A percentile compares a stretch with the other conserved stretches of the same genome.
phyloP scores from a whole-genome alignment of 208 protist genomes.

The Lotmaria passim region DNA sequence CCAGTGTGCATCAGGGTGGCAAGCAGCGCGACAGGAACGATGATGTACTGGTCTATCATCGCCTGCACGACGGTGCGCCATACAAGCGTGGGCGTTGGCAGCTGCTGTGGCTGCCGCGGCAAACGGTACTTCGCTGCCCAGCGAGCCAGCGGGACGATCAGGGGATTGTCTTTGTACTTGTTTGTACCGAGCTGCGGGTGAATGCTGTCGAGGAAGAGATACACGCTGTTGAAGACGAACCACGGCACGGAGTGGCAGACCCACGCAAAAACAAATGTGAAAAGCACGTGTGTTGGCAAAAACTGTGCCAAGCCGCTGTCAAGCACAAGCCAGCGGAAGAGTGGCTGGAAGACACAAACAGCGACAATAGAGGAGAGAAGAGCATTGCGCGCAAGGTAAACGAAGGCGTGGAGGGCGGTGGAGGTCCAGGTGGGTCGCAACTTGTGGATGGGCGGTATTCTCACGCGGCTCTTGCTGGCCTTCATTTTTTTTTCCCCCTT shows the following conservation, averaged over 20 bases:
- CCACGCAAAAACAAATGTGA: constrained; percentile 38
- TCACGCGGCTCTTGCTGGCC: constrained; percentile 8
- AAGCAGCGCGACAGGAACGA: constrained; percentile 29
- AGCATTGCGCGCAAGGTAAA: constrained; percentile 42
- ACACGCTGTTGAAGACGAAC: constrained; percentile 47
- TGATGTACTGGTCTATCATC: constrained; percentile 38
- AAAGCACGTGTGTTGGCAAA: constrained; percentile 23
- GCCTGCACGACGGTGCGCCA: constrained; percentile 26
- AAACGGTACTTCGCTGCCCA: constrained; percentile 43
- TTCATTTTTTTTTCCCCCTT: constrained; percentile 1
- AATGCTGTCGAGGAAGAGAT: constrained; percentile 46
- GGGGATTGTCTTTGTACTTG: constrained; percentile 18
- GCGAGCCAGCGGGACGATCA: constrained; percentile 32
- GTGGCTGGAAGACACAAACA: constrained; percentile 37
- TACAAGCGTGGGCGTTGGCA: constrained; percentile 29
- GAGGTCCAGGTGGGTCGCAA: constrained; percentile 31
- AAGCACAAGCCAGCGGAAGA: constrained; percentile 34
- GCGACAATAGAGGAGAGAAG: constrained; percentile 30
- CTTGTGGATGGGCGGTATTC: constrained; percentile 30
- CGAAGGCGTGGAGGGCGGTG: constrained; percentile 16
- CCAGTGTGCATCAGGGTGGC: constrained; percentile 15
- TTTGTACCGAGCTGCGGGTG: constrained; percentile 31
- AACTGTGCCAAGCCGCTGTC: constrained; percentile 17
- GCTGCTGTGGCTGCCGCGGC: constrained; percentile 37
- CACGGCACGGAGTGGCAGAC: constrained; percentile 49